phyloP scores from a whole-genome alignment of 2,329 filamentous ascomycete species.

The Salinomyces thailandicus region DNA sequence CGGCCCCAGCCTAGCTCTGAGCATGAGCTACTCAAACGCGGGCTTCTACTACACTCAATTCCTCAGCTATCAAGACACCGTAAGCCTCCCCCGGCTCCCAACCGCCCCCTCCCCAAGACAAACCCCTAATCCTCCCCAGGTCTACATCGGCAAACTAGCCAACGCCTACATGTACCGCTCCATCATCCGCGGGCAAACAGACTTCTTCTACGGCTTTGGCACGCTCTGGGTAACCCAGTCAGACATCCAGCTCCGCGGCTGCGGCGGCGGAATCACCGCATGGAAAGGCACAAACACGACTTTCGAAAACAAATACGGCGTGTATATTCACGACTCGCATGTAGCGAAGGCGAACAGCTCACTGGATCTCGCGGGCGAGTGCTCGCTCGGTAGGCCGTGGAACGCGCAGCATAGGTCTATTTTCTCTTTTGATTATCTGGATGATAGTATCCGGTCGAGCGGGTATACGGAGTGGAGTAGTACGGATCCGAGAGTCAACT shows the following conservation, averaged over 20 bases:
- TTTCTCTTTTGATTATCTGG: conserved; percentile 46
- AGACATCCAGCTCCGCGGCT: conserved; percentile 46
- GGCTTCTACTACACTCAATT: conserved; percentile 58
- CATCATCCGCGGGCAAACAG: conserved; percentile 54
- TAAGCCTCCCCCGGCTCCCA: conserved; percentile 19
- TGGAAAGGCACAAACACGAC: conserved; percentile 61
- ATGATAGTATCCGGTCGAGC: conserved; percentile 41
- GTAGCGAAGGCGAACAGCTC: conserved; percentile 46
- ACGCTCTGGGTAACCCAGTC: conserved; percentile 51
- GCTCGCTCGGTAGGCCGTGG: conserved; percentile 53
- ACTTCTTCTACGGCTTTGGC: conserved; percentile 49
- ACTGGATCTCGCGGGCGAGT: conserved; percentile 35
- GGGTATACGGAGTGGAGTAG: conserved; percentile 48
- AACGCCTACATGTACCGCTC: conserved; percentile 54
- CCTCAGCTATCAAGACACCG: conserved; percentile 59
- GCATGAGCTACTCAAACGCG: conserved; percentile 52
- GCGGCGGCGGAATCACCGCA: conserved; percentile 56
- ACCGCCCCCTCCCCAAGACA: not conserved
- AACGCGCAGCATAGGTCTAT: conserved; percentile 49
- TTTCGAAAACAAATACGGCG: conserved; percentile 55
- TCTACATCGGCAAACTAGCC: conserved; percentile 56
- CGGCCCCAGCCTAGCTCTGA: conserved; percentile 51
- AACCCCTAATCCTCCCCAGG: conserved; percentile 20
- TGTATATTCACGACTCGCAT: conserved; percentile 49
- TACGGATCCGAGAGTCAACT: conserved; percentile 30